phyloP scores from a whole-genome alignment of 176 grass and related monocot species.

The Oryza glumipatula region DNA sequence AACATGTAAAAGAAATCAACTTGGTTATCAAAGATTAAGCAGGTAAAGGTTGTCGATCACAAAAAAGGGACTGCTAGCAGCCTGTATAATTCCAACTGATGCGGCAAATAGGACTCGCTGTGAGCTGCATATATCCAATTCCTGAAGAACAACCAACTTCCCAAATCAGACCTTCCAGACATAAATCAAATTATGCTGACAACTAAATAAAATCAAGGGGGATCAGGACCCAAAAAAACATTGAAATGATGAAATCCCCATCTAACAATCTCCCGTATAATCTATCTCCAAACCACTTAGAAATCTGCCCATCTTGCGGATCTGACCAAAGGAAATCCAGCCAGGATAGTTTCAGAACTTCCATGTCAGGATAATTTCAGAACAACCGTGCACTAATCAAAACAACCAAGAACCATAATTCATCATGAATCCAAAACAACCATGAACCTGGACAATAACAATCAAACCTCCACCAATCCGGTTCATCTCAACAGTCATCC shows the following conservation, averaged over 20 bases:
- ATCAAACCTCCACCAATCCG: not conserved
- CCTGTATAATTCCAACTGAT: not conserved
- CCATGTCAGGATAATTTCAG: not conserved
- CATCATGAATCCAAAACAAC: not conserved
- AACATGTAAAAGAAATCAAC: not conserved
- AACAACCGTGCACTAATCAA: not conserved
- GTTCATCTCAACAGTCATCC: not conserved
- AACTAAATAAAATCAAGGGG: not conserved
- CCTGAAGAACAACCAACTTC: constrained; percentile 1
- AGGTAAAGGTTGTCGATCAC: not conserved
- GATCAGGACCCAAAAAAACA: constrained; percentile 6
- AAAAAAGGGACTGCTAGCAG: not conserved
- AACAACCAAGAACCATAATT: not conserved
- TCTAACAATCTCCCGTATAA: not conserved
- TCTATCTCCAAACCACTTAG: not conserved
- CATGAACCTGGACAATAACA: not conserved
- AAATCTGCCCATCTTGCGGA: not conserved
- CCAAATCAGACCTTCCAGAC: not conserved
- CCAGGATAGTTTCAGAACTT: not conserved
- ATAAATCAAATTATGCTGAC: not conserved
- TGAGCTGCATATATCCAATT: not conserved
- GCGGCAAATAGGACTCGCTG: not conserved
- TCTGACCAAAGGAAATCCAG: not conserved
- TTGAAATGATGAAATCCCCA: no score
- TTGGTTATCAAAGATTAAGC: not conserved